Base-by-base conservation (phyloP, 2,329 filamentous ascomycete species). In the Alternaria tenuissima region DNA sequence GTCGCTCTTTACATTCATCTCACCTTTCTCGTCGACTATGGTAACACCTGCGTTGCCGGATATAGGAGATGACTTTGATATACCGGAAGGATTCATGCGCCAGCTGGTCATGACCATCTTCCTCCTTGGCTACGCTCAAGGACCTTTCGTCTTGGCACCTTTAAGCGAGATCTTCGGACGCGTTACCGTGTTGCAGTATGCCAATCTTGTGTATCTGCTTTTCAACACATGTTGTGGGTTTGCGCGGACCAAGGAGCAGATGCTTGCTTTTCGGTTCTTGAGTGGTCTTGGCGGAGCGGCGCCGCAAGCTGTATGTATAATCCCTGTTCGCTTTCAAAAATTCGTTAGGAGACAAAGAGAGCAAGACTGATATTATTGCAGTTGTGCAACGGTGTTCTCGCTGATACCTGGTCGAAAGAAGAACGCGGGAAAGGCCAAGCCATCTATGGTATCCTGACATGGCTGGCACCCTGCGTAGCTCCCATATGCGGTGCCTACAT, bases 391-490 rank as follows among this genome's bases (percentile, higher is more conserved):
- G 76, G 76, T 14, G 69, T 77, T 4, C 61, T 78, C 7, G 81
- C 83, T 52, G 88, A 89, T 69, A 82, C 85, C 20, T 89, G 86
- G 80, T 78, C 73, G 3, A 81, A 87, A 7, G 87, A 89, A 71
- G 81, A 90, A 72, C 83, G 88, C 57, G 88, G 88, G 7, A 85
- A 85, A 64, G 85, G 87, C 8, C 84, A 89, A 64, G 84, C 83
- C 3, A 81, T 89, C 38, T 90, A 89, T 77, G 86, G 82, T 46
- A 81, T 90, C 5, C 83, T 85, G 7, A 88, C 88, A 1, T 81
- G 90, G 14, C 82, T 90, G 3, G 88, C 88, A 0, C 88, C 88
- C 5, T 86, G 86, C 4, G 77, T 89, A 4, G 89, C 88, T 6
- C 73, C 71, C 7, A 74, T 74, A 7, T 69, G 64, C 38, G 78